phyloP scores from a whole-genome alignment of 306 rosid species.

The Dicorynia guianensis region DNA sequence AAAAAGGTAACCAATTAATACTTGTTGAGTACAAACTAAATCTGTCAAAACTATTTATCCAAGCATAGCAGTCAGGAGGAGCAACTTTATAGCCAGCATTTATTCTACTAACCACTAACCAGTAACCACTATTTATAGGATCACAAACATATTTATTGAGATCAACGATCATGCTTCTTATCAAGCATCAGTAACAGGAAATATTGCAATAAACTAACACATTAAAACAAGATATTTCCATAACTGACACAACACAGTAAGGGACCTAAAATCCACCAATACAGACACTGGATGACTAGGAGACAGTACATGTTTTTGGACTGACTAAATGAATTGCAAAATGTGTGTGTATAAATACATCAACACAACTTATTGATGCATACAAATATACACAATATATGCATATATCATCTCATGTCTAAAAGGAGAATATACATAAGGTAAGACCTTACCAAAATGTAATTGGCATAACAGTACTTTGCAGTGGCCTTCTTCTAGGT shows the following conservation, averaged over 20 bases:
- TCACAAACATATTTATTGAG: conserved; percentile 8
- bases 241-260: no score
- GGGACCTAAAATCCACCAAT: no score
- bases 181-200: conserved; percentile 25
- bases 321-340: no score
- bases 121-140: not conserved
- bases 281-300: no score
- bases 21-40: conserved; percentile 1
- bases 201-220: not conserved
- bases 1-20: not conserved
- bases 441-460: no score
- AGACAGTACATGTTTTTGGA: no score
- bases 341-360: no score
- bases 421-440: conserved; percentile 54
- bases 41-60: not conserved
- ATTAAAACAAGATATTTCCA: not conserved
- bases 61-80: not conserved
- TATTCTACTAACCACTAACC: no score
- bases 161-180: conserved; percentile 23
- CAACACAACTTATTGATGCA: conserved; percentile 19
- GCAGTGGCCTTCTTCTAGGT: no score
- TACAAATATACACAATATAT: no score
- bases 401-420: no score
- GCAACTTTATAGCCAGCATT: not conserved
- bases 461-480: no score